Evolutionary conservation across 2,329 filamentous ascomycete species (phyloP).

Genomic region (Ophiocordyceps robertsii): DNA sequence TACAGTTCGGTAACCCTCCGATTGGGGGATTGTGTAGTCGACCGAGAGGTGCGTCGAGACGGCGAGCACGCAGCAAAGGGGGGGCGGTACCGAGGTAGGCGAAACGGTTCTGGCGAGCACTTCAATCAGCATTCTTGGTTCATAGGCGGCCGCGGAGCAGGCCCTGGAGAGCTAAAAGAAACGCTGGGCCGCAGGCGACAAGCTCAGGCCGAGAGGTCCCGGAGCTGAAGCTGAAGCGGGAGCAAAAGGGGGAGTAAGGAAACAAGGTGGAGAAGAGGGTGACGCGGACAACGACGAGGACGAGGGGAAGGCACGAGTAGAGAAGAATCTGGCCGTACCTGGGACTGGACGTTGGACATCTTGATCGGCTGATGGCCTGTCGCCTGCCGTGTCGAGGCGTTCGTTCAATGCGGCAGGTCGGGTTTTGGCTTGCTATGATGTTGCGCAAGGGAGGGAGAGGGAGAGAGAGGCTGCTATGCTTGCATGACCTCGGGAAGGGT

Average conservation of each 20-base stretch:
- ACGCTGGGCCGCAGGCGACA: not conserved
- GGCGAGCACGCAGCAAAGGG: constrained; percentile 4
- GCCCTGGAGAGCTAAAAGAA: not conserved
- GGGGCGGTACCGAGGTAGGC: constrained; percentile 81
- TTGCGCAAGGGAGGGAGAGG: constrained; percentile 11
- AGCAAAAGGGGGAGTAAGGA: not conserved
- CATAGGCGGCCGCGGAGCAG: not conserved
- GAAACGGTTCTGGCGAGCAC: constrained; percentile 66
- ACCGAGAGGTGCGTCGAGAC: not conserved
- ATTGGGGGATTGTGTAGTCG: constrained; percentile 6
- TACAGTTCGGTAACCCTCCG: not conserved
- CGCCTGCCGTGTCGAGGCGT: constrained; percentile 29
- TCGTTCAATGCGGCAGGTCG: constrained; percentile 21
- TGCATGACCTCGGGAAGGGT: constrained; percentile 22
- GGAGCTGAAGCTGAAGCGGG: not conserved
- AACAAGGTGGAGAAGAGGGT: not conserved
- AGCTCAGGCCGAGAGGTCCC: not conserved
- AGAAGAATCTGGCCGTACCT: constrained; percentile 27
- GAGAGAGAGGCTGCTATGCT: constrained; percentile 15
- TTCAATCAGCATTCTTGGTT: not conserved
- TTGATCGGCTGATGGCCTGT: constrained; percentile 33
- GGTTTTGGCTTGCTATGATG: constrained; percentile 13
- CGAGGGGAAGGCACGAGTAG: not conserved
- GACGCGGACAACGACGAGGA: not conserved
- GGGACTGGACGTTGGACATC: constrained; percentile 46